Evolutionary conservation across 2,329 filamentous ascomycete species (phyloP).

Genomic region (Cladobotryum mycophilum): DNA sequence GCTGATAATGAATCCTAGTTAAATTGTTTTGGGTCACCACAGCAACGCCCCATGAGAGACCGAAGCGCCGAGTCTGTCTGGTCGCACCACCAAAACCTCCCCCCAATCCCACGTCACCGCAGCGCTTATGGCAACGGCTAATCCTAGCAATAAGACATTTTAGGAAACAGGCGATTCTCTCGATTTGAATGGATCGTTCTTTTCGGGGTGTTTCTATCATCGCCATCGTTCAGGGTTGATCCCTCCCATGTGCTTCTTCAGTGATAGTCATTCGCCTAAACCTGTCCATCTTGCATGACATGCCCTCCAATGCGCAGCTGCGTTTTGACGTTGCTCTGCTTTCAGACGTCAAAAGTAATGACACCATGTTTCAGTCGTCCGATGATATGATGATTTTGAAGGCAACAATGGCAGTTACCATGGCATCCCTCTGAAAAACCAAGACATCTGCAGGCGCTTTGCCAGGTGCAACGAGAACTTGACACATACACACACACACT

Average conservation of each 20-base stretch:
- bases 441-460: neutral
- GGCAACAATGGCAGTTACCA: neutral
- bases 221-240: neutral
- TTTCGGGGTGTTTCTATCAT: neutral
- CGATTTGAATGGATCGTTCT: neutral
- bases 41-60: constrained; percentile 22
- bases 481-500: too few relatives aligned
- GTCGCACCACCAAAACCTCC: constrained; percentile 3
- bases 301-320: neutral
- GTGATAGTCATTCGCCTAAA: too few relatives aligned
- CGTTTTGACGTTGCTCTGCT: neutral
- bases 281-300: neutral
- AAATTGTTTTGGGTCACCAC: constrained; percentile 29
- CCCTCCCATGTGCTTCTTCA: neutral
- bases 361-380: neutral
- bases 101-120: neutral
- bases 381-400: neutral
- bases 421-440: constrained; percentile 1
- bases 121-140: neutral
- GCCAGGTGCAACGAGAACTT: too few relatives aligned
- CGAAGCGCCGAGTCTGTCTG: neutral
- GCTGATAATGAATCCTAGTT: constrained; percentile 15
- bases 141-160: neutral
- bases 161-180: neutral
- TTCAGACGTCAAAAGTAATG: neutral